phyloP scores from a whole-genome alignment of 2,329 filamentous ascomycete genomes.

The Claviceps quebecensis region DNA sequence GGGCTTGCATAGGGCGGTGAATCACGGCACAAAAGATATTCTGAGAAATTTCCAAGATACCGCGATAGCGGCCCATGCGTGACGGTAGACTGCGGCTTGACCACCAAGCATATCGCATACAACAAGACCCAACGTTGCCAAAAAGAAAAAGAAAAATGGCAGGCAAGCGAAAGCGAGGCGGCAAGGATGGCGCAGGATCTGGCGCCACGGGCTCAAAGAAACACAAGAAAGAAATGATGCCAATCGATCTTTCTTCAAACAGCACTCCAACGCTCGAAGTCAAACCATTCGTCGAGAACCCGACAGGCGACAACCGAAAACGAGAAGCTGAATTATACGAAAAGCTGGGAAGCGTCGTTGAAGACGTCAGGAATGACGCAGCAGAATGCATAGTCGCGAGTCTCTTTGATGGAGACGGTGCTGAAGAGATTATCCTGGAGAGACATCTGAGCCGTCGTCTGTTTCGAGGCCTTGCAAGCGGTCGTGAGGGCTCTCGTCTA shows the following conservation, averaged over 20 bases:
- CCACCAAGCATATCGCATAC: background rate
- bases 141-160: slow-evolving; percentile 13
- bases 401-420: slow-evolving; percentile 35
- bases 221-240: slow-evolving; percentile 16
- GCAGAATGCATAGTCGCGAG: slow-evolving; percentile 44
- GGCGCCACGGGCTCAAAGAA: slow-evolving; percentile 14
- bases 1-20: slow-evolving; percentile 2
- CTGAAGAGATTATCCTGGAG: slow-evolving; percentile 37
- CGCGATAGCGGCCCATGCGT: background rate
- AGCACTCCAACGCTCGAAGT: slow-evolving; percentile 19
- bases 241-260: slow-evolving; percentile 9
- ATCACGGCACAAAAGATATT: slow-evolving; percentile 3
- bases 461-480: slow-evolving; percentile 78
- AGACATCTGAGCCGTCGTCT: slow-evolving; percentile 53
- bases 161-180: slow-evolving; percentile 21
- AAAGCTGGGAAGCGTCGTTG: slow-evolving; percentile 45
- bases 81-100: background rate
- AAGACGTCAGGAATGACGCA: slow-evolving; percentile 39
- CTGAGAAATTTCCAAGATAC: slow-evolving; percentile 1
- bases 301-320: slow-evolving; percentile 37
- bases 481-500: slow-evolving; percentile 72
- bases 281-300: slow-evolving; percentile 36
- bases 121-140: background rate
- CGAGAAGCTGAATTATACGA: slow-evolving; percentile 48
- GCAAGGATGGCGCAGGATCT: slow-evolving; percentile 17